Evolutionary conservation across 805 yeast genomes (phyloP), one percentile per base, ranked within the genome.

Genomic region (Yamadazyma takamatsuzukensis): DNA sequence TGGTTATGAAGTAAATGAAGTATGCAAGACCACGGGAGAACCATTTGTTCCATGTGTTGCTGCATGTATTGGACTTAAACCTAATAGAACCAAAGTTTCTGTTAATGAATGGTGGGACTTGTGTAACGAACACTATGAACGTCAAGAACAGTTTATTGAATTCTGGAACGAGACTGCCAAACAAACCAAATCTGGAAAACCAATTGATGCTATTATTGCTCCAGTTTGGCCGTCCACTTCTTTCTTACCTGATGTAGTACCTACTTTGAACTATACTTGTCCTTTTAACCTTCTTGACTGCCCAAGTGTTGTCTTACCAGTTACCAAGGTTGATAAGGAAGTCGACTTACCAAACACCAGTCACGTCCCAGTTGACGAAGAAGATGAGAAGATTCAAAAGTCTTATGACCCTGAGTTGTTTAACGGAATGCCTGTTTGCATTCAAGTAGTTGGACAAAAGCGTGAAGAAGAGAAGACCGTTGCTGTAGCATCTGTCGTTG

Each of bases 191-290:
- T 57, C 33, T 65, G 77, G 76, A 47, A 60, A 29, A 53, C 65
- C 68, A 18, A 64, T 75, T 23, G 80, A 75, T 47, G 74, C 64
- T 4, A 59, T 75, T 12, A 51, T 74, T 17, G 7, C 27, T 14
- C 36, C 36, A 4, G 17, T 32, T 4, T 28, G 29, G 30, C 27
- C 28, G 4, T 22, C 29, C 7, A 27, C 32, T 11, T 24, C 33
- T n/a, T 36, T 24, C 18, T 25, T 14, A 15, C 30, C 40, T 6
- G 30, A 22, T 11, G 19, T 18, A 6, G 8, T 7, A 14, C 19
- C 6, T 6, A 21, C 14, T 9, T 14, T 32, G 15, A 32, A 32
- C 17, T 32, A 32, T 21, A 19, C 21, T n/a, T 25, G 30, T n/a
- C 35, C 35, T 11, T 25, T 32, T 16, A 32, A 32, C 14, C 22